Conservation (phyloP, 73 alveolate species). For the Symbiodinium pilosum region DNA sequence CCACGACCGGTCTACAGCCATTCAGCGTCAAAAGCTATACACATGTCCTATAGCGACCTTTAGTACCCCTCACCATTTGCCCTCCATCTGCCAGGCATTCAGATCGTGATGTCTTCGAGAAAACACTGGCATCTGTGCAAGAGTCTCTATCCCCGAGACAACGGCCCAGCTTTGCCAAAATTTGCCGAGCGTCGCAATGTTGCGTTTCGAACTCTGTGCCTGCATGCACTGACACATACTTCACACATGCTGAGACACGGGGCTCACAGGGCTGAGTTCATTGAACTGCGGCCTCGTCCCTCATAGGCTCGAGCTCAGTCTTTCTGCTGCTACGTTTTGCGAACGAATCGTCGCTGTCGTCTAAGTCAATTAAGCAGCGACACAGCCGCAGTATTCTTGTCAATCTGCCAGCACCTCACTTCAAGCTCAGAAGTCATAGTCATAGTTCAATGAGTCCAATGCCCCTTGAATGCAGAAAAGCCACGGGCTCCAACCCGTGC, state of each 20-base stretch:
- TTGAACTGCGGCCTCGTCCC: slow-evolving; percentile 35
- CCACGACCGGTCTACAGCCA: no score
- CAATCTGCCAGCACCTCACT: slow-evolving; percentile 76
- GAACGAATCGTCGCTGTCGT: background rate
- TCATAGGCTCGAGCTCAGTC: background rate
- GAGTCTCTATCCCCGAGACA: no score
- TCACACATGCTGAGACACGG: background rate
- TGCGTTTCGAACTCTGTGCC: slow-evolving; percentile 4
- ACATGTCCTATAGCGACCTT: no score
- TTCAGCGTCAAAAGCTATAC: no score
- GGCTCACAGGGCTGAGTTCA: background rate
- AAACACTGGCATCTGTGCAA: no score
- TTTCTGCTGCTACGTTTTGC: slow-evolving; percentile 41
- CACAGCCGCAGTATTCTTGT: slow-evolving; percentile 49
- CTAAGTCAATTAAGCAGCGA: slow-evolving; percentile 58
- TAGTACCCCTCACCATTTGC: no score
- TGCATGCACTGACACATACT: background rate
- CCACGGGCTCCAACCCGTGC: slow-evolving; percentile 85
- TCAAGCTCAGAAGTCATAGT: background rate
- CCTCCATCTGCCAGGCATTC: no score
- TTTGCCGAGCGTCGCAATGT: slow-evolving; percentile 61
- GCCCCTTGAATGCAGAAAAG: background rate
- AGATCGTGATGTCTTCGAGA: no score
- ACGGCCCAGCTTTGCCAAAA: background rate
- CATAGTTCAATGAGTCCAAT: background rate